phyloP scores from a whole-genome alignment of 805 yeast genomes.

The Spathaspora girioi region DNA sequence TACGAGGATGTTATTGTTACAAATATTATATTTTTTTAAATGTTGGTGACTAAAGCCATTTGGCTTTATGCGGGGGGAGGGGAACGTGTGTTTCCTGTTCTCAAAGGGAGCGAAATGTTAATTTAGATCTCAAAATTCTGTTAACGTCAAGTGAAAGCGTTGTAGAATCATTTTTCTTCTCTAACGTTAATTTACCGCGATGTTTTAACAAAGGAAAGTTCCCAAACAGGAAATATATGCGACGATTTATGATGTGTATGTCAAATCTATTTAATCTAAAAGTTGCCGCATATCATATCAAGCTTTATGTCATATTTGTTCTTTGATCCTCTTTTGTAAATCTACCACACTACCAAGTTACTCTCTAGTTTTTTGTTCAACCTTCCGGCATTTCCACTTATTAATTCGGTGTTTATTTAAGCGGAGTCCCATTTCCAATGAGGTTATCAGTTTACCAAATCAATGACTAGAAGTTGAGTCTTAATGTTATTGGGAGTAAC shows the following conservation, averaged over 20 bases:
- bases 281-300: not conserved
- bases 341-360: not conserved
- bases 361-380: not conserved
- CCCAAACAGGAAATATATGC: constrained; percentile 4
- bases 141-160: constrained; percentile 2
- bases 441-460: not conserved
- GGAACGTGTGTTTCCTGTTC: no score
- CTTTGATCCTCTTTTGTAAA: not conserved
- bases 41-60: not conserved
- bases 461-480: no score
- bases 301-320: not conserved
- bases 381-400: not conserved
- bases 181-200: constrained; percentile 10
- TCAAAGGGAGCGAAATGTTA: no score
- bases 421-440: not conserved
- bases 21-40: no score
- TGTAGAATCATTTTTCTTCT: not conserved
- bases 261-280: no score
- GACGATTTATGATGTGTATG: not conserved
- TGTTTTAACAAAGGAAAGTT: not conserved
- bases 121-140: not conserved
- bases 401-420: not conserved
- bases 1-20: no score
- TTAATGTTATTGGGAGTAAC: no score
- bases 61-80: not conserved